These are phyloP conservation scores for Hericium coralloides DNA, from an alignment of 768 basidiomycete species.

Conservation along the genomic window DNA sequence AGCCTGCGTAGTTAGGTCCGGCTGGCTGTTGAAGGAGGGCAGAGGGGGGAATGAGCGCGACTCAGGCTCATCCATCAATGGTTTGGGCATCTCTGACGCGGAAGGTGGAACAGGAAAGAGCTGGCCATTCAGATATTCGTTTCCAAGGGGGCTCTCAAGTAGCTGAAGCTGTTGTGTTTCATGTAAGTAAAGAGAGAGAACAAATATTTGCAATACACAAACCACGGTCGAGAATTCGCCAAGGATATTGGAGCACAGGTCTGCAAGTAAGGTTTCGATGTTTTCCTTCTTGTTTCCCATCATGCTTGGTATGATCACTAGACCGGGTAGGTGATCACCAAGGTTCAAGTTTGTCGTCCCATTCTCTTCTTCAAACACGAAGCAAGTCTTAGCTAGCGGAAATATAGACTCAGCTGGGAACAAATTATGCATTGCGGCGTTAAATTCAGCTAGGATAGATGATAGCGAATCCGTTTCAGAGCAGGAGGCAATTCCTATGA, in stretches of 20 bases:
- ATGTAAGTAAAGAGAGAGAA: not conserved
- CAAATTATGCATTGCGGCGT: conserved; percentile 50
- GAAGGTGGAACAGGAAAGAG: conserved; percentile 57
- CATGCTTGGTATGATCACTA: conserved; percentile 73
- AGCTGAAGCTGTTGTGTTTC: conserved; percentile 50
- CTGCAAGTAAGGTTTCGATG: conserved; percentile 81
- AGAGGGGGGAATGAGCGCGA: conserved; percentile 38
- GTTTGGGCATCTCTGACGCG: conserved; percentile 48
- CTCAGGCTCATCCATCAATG: conserved; percentile 35
- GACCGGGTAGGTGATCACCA: conserved; percentile 46
- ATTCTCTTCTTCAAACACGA: conserved; percentile 72
- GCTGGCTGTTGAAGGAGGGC: conserved; percentile 43
- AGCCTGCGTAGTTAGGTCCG: conserved; percentile 34
- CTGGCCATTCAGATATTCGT: conserved; percentile 72
- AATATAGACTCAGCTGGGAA: conserved; percentile 61
- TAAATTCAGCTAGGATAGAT: conserved; percentile 56
- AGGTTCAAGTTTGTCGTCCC: conserved; percentile 47
- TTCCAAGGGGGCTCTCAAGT: conserved; percentile 76
- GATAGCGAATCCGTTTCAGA: conserved; percentile 44
- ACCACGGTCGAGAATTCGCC: conserved; percentile 83
- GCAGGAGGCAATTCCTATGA: conserved; percentile 79
- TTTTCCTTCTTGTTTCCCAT: conserved; percentile 87
- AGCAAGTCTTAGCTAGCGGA: conserved; percentile 75
- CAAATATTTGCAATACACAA: conserved; percentile 21
- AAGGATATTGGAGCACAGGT: conserved; percentile 80